A percentile compares a stretch with the other conserved stretches of the same genome.
Conservation (phyloP, 495 filamentous ascomycete species). For the Penicillium parvum region DNA sequence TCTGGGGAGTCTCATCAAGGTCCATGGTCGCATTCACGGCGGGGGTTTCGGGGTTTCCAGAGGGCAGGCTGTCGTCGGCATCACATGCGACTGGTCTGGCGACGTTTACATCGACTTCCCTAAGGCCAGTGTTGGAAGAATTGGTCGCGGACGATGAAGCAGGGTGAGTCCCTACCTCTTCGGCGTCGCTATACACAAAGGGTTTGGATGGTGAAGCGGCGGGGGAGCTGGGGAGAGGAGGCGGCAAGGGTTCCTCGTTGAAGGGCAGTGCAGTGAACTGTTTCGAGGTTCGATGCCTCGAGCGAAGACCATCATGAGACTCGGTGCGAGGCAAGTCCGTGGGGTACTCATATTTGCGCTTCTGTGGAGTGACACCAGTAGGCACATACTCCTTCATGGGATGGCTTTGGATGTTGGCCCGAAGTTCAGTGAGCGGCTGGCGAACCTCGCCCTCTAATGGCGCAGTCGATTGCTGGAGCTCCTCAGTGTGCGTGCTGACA, state of each 20-base stretch:
- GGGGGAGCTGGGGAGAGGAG: conserved; percentile 22
- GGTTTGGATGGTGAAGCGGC: conserved; percentile 32
- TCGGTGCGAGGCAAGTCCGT: conserved; percentile 72
- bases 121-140: conserved; percentile 47
- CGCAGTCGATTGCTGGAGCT: conserved; percentile 51
- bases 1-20: conserved; percentile 19
- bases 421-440: conserved; percentile 64
- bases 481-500: conserved; percentile 49
- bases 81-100: conserved; percentile 34
- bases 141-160: conserved; percentile 32
- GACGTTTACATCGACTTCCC: conserved; percentile 54
- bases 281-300: conserved; percentile 47
- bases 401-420: conserved; percentile 55
- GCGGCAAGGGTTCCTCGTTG: conserved; percentile 26
- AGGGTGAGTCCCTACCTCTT: conserved; percentile 36
- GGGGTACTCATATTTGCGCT: conserved; percentile 70
- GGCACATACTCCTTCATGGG: conserved; percentile 70
- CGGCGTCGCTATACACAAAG: conserved; percentile 42
- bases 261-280: conserved; percentile 36
- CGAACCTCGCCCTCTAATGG: conserved; percentile 58
- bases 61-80: conserved; percentile 2
- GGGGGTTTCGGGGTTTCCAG: conserved; percentile 19
- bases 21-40: conserved; percentile 14
- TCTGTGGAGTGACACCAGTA: conserved; percentile 83
- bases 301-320: conserved; percentile 61